Evolutionary conservation across 106 monocot genomes (phyloP).

Genomic region (Acanthochlamys bracteata): DNA sequence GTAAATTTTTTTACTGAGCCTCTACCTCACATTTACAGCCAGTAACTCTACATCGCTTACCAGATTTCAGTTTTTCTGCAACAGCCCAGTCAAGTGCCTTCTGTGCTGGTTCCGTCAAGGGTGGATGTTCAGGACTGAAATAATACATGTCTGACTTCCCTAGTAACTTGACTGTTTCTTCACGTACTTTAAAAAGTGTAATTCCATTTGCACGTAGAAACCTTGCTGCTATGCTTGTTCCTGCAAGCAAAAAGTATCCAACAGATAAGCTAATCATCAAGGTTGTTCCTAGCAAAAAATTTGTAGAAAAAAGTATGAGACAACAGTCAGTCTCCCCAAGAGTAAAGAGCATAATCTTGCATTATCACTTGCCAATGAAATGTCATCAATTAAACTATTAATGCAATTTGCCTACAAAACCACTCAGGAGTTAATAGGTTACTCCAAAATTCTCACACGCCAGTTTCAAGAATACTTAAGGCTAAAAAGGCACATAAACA

Average conservation of each 20-base stretch:
- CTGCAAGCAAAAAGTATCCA: slow-evolving; percentile 22
- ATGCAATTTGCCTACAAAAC: too few species aligned
- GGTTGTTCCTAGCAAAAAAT: too few species aligned
- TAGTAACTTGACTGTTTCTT: slow-evolving; percentile 64
- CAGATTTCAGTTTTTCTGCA: slow-evolving; percentile 77
- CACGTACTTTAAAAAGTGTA: slow-evolving; percentile 64
- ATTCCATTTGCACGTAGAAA: slow-evolving; percentile 76
- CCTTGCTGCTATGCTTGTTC: slow-evolving; percentile 76
- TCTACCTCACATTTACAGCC: not conserved
- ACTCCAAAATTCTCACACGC: too few species aligned
- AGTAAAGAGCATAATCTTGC: too few species aligned
- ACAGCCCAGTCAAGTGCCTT: slow-evolving; percentile 90
- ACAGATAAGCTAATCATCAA: too few species aligned
- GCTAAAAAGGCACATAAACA: too few species aligned
- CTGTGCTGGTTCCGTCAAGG: slow-evolving; percentile 78
- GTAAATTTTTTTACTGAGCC: not conserved
- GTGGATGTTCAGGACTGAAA: slow-evolving; percentile 66
- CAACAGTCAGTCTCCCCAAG: too few species aligned
- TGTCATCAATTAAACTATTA: too few species aligned
- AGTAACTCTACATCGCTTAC: slow-evolving; percentile 19
- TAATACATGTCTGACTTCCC: slow-evolving; percentile 87
- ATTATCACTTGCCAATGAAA: too few species aligned
- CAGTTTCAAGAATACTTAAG: too few species aligned
- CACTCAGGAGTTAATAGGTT: too few species aligned
- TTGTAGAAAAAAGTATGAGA: too few species aligned